These are phyloP conservation scores for Stentor coeruleus DNA, from an alignment of 73 alveolate genomes.

Conservation along the genomic window DNA sequence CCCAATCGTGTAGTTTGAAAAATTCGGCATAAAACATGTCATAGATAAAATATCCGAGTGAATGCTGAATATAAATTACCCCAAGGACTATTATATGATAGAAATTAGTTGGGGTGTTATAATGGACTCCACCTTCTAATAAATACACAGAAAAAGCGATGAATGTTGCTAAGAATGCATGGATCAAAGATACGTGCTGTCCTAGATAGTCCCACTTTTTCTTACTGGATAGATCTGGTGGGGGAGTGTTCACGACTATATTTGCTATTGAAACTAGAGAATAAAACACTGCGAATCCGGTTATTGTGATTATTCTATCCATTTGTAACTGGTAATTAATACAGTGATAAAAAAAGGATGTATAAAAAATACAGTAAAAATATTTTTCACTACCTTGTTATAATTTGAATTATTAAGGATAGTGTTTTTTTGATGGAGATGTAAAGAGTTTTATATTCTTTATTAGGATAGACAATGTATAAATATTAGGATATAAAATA, in stretches of 20 bases:
- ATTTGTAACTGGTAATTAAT: no score
- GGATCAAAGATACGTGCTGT: slow-evolving; percentile 16
- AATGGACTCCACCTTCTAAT: slow-evolving; percentile 2
- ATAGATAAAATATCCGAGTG: neutral
- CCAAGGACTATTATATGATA: neutral
- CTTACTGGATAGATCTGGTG: neutral
- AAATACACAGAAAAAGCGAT: slow-evolving; percentile 8
- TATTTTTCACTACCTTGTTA: no score
- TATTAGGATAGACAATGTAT: no score
- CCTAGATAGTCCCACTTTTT: slow-evolving; percentile 4
- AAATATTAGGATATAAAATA: no score
- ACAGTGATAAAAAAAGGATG: no score
- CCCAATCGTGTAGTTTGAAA: slow-evolving; percentile 20
- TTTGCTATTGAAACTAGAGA: neutral
- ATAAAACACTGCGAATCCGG: neutral
- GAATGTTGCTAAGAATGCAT: neutral
- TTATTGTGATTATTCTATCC: neutral
- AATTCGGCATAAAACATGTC: slow-evolving; percentile 9
- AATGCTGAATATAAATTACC: neutral
- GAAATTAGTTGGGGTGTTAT: neutral
- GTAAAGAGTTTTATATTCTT: no score
- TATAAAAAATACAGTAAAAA: no score
- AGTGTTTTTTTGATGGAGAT: no score
- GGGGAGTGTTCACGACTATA: neutral
- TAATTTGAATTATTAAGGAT: no score